A percentile compares a stretch with the other conserved stretches of the same genome.
phyloP scores from a whole-genome alignment of 2,329 filamentous ascomycete species.

The Atkinsonella hypoxylon region DNA sequence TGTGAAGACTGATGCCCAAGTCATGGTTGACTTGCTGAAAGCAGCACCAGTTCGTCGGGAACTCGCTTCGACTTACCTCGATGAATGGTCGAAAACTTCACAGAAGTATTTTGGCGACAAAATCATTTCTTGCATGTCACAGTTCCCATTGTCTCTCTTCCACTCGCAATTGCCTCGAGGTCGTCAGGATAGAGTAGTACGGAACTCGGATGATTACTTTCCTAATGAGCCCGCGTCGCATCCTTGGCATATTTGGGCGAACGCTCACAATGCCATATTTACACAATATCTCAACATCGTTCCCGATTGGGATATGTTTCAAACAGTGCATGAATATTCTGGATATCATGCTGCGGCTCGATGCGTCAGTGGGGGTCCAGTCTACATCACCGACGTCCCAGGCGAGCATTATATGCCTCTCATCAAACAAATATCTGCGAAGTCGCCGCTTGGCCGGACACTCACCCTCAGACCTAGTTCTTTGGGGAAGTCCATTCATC shows the following conservation, averaged over 20 bases:
- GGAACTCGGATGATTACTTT: slow-evolving; percentile 90
- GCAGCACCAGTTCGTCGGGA: slow-evolving; percentile 57
- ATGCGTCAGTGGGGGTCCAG: slow-evolving; percentile 79
- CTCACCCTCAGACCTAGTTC: slow-evolving; percentile 71
- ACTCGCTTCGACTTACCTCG: slow-evolving; percentile 66
- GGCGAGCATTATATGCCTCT: slow-evolving; percentile 66
- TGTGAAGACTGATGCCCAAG: slow-evolving; percentile 90
- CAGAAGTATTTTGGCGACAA: slow-evolving; percentile 67
- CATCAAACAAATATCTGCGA: slow-evolving; percentile 70
- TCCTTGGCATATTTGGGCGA: slow-evolving; percentile 90
- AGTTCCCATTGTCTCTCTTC: slow-evolving; percentile 76
- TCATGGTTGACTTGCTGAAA: slow-evolving; percentile 67
- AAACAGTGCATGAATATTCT: slow-evolving; percentile 54
- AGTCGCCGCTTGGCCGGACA: slow-evolving; percentile 58
- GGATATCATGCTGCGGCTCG: slow-evolving; percentile 82
- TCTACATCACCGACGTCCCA: slow-evolving; percentile 88
- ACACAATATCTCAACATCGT: slow-evolving; percentile 76
- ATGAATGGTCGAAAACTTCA: slow-evolving; percentile 71
- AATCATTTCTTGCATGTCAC: slow-evolving; percentile 90
- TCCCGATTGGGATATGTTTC: slow-evolving; percentile 71
- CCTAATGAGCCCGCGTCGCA: slow-evolving; percentile 71
- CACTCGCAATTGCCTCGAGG: slow-evolving; percentile 70
- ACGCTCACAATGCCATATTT: slow-evolving; percentile 78
- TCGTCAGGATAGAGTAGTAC: slow-evolving; percentile 59
- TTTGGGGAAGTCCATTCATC: slow-evolving; percentile 58